Base-by-base conservation (phyloP, 768 basidiomycete genomes). In the Leccinum arenicola region DNA sequence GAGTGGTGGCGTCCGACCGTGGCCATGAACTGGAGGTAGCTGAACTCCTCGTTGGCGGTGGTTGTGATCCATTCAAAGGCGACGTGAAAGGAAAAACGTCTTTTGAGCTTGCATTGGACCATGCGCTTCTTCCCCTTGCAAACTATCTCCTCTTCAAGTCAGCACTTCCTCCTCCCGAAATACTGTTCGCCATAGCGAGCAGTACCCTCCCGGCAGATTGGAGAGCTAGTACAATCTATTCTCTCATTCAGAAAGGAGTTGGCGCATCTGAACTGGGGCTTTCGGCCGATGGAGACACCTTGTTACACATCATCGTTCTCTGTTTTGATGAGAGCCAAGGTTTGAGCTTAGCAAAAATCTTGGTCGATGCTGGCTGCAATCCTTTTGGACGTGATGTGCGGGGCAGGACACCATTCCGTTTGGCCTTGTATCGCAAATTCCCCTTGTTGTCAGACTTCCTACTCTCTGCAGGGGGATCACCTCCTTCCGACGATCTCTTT, bases 71-170 rank as follows among this genome's bases (percentile, higher is more conserved):
- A 4, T 25, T 60, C 21, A 0, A 14, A 2, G 4, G 5, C 3
- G 29, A 31, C 33, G 5, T 1, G 1, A 2, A 8, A 0, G 54
- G 57, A 1, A 38, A 47, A 11, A 55, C 63, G 14, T 25, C 63
- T 8, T 50, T 68, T 8, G 35, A 65, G 1, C 6, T 54, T 9
- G 66, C 61, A 0, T 45, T 64, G 35, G 15, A 52, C 21, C 52
- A 14, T 23, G 19, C 3, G 2, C 19, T n/a, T 33, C 7, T 29
- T 23, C 19, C 31, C 27, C 23, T 60, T 3, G 45, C 29, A 3
- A 19, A 52, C 3, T 43, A 38, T 25, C 19, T 60, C 4, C 56
- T 52, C 27, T 48, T 27, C n/a, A n/a, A 45, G 15, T 17, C 17
- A 45, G 10, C 43, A 45, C 43, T 36, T 2, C 38, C 45, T 47